Conservation (phyloP, 176 grass and related monocot genomes). For the Oryza australiensis region DNA sequence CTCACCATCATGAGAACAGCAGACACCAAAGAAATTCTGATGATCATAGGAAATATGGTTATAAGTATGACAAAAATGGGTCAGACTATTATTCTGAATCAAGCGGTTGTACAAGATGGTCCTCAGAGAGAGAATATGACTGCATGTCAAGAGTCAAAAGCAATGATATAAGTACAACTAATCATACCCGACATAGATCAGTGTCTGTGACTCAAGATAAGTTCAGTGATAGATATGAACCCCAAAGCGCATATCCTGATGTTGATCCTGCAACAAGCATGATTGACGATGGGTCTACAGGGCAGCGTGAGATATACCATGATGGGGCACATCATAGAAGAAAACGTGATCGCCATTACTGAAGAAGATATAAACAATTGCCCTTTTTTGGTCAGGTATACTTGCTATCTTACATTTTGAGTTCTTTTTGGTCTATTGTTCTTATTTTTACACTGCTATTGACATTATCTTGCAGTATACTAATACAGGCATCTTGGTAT, state of each 20-base stretch:
- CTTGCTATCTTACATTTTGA: slow-evolving; percentile 26
- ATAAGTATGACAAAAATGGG: slow-evolving; percentile 41
- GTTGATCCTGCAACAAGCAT: slow-evolving; percentile 36
- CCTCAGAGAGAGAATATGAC: slow-evolving; percentile 44
- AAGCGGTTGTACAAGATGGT: slow-evolving; percentile 33
- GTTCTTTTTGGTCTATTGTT: slow-evolving; percentile 12
- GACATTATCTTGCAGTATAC: slow-evolving; percentile 61
- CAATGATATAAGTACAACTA: slow-evolving; percentile 47
- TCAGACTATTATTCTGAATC: slow-evolving; percentile 45
- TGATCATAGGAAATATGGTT: slow-evolving; percentile 30
- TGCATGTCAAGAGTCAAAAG: slow-evolving; percentile 30
- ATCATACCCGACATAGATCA: slow-evolving; percentile 39
- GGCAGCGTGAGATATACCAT: slow-evolving; percentile 31
- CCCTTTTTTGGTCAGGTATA: slow-evolving; percentile 48
- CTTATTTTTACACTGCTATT: slow-evolving; percentile 49
- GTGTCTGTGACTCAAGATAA: slow-evolving; percentile 54
- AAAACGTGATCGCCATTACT: slow-evolving; percentile 35
- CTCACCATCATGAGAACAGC: slow-evolving; percentile 16
- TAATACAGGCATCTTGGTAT: slow-evolving; percentile 53
- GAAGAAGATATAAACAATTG: slow-evolving; percentile 37
- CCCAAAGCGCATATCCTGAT: slow-evolving; percentile 48
- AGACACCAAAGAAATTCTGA: slow-evolving; percentile 32
- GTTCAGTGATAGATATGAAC: slow-evolving; percentile 80
- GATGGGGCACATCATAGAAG: slow-evolving; percentile 40
- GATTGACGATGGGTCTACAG: slow-evolving; percentile 16